Percentiles rank a stretch among this genome's conserved stretches.
These are phyloP conservation scores for Trichoderma atroviride DNA, from an alignment of 2,329 filamentous ascomycete genomes.

Conservation along the genomic window DNA sequence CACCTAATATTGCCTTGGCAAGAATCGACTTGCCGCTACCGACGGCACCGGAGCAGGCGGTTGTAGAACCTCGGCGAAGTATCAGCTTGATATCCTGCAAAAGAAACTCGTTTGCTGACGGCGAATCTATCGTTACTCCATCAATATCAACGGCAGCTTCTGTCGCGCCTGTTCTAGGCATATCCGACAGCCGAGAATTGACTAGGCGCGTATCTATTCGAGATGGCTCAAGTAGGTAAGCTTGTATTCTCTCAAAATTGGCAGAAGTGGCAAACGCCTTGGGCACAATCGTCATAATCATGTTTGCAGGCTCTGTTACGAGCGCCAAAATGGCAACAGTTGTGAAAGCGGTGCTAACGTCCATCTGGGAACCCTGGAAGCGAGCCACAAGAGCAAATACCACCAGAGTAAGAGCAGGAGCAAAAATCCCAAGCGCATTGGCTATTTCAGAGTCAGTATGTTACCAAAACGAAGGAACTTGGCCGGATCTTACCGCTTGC, in stretches of 20 bases:
- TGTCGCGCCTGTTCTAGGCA: too few relatives aligned
- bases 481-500: conserved; percentile 39
- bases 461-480: neutral
- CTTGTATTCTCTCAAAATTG: conserved; percentile 44
- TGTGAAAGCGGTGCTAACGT: conserved; percentile 45
- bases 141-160: conserved; percentile 5
- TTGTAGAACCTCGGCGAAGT: conserved; percentile 32
- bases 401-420: conserved; percentile 43
- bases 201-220: conserved; percentile 4
- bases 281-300: conserved; percentile 48
- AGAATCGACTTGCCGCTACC: conserved; percentile 37
- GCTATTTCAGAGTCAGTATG: conserved; percentile 33
- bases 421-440: conserved; percentile 47
- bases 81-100: conserved; percentile 31
- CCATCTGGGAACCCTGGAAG: conserved; percentile 31
- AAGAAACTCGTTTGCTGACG: neutral
- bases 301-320: conserved; percentile 48
- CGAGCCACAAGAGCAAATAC: conserved; percentile 39
- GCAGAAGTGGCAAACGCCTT: conserved; percentile 38
- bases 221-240: conserved; percentile 36
- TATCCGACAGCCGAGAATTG: neutral
- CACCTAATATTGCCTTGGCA: conserved; percentile 30
- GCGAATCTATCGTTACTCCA: conserved; percentile 3
- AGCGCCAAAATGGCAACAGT: conserved; percentile 44
- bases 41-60: conserved; percentile 34